Conservation (phyloP, 805 yeast genomes). For the Ogataea pignaliae region DNA sequence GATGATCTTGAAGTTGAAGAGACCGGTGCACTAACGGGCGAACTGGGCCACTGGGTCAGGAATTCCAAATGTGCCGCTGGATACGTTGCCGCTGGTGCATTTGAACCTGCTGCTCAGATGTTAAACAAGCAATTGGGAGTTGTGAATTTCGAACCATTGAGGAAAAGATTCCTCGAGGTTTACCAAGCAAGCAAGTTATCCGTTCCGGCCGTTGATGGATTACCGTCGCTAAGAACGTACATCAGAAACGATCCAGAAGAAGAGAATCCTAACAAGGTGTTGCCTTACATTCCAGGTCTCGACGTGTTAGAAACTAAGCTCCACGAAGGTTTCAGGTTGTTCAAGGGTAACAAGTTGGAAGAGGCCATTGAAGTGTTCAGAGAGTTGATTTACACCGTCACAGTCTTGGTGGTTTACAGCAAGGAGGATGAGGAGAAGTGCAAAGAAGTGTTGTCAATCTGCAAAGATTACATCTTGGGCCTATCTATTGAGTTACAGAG, state of each 20-base stretch:
- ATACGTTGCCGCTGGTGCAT: slow-evolving; percentile 93
- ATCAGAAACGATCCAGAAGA: slow-evolving; percentile 65
- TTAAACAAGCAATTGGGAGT: slow-evolving; percentile 87
- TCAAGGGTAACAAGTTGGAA: slow-evolving; percentile 78
- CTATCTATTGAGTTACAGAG: slow-evolving; percentile 87
- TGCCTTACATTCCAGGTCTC: slow-evolving; percentile 74
- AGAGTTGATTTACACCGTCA: slow-evolving; percentile 67
- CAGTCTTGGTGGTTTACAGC: slow-evolving; percentile 64
- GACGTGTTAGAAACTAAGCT: slow-evolving; percentile 58
- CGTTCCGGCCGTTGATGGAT: slow-evolving; percentile 67
- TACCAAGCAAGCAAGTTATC: slow-evolving; percentile 76
- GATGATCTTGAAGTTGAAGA: slow-evolving; percentile 28
- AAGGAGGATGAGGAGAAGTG: slow-evolving; percentile 78
- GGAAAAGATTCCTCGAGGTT: slow-evolving; percentile 76
- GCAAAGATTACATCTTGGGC: slow-evolving; percentile 90
- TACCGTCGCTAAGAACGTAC: slow-evolving; percentile 65
- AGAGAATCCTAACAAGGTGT: slow-evolving; percentile 40
- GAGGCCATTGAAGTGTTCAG: slow-evolving; percentile 80
- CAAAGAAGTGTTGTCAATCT: slow-evolving; percentile 60
- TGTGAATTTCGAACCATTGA: slow-evolving; percentile 81
- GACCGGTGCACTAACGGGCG: slow-evolving; percentile 42
- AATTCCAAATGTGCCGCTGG: slow-evolving; percentile 88
- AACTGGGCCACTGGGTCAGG: slow-evolving; percentile 77
- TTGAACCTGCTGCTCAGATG: slow-evolving; percentile 92
- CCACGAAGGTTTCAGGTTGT: slow-evolving; percentile 72